Base-by-base conservation (phyloP, 805 yeast genomes). In the Debaryomyces maramus region DNA sequence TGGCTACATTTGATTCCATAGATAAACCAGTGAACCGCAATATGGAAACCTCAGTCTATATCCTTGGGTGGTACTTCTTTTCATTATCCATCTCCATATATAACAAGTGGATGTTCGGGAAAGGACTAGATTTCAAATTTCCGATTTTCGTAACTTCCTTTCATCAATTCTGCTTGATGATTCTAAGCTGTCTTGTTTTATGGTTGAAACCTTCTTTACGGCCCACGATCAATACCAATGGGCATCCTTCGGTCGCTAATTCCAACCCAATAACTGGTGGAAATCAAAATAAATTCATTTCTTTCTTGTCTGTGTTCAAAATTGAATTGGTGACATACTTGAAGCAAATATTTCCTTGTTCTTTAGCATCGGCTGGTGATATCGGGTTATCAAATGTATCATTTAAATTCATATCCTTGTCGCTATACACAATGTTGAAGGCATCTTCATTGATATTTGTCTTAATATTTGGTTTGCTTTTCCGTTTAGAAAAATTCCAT, bases 61-160 rank as follows among this genome's bases (percentile, higher is more conserved):
- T 69, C 26, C 41, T 58, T 6, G 85, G 86, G 4, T 86, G 93
- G 95, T 86, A 84, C 50, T 42, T 73, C 13, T 83, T 83, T 43
- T 82, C 90, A 5, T 67, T 85, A 41, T 64, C 85, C 13, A 78
- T 86, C 14, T 82, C 90, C 6, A 61, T 87, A 21, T 93, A 91
- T 67, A 93, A 93, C 70, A 90, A 90, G 66, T 89, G 97, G 97
- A 91, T 91, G 97, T 93, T 91, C 67, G 90, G 91, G 28, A 72
- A 76, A 7, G 85, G 88, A 14, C 68, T 90, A 40, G 79, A 86
- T 55, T 83, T 93, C 52, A 77, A 80, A 22, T 93, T 81, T 56
- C 99, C 99, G 1, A 76, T 93, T 16, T 65, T 90, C 20, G 79
- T 90, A 38, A 93, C 99, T 0, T 72, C 90, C 3, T 73, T 83